Percentiles rank a stretch among this genome's conserved stretches.
phyloP scores from a whole-genome alignment of 1,139 yeast species.

The Sugiyamaella novakii region DNA sequence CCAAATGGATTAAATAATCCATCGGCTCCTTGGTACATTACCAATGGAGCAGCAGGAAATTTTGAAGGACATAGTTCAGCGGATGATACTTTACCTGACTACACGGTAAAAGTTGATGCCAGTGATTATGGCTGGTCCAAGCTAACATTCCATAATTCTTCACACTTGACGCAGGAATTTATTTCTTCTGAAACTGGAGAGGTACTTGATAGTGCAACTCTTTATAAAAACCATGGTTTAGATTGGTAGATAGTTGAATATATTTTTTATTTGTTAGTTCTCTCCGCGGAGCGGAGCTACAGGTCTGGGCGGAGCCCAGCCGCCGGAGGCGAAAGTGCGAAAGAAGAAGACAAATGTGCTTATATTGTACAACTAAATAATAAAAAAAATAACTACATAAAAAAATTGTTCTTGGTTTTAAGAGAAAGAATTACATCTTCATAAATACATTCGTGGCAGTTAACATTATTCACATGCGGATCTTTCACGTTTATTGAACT shows the following conservation, averaged over 20 bases:
- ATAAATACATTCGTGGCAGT: background rate
- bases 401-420: background rate
- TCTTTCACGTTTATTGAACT: constrained; percentile 22
- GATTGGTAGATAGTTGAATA: constrained; percentile 12
- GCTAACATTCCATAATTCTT: constrained; percentile 29
- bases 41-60: constrained; percentile 32
- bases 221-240: constrained; percentile 28
- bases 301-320: background rate
- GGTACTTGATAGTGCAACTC: constrained; percentile 27
- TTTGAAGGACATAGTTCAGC: constrained; percentile 28
- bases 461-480: background rate
- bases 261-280: background rate
- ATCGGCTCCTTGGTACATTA: constrained; percentile 31
- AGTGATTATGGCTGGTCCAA: constrained; percentile 29
- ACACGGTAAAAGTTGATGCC: constrained; percentile 22
- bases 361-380: constrained; percentile 12
- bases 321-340: background rate
- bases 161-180: constrained; percentile 28
- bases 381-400: constrained; percentile 6
- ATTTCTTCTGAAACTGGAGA: constrained; percentile 26
- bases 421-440: background rate
- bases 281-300: background rate
- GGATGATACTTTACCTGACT: constrained; percentile 19
- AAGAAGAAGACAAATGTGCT: background rate
- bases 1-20: constrained; percentile 32